phyloP scores from a whole-genome alignment of 768 basidiomycete genomes.

The Bullera alba region DNA sequence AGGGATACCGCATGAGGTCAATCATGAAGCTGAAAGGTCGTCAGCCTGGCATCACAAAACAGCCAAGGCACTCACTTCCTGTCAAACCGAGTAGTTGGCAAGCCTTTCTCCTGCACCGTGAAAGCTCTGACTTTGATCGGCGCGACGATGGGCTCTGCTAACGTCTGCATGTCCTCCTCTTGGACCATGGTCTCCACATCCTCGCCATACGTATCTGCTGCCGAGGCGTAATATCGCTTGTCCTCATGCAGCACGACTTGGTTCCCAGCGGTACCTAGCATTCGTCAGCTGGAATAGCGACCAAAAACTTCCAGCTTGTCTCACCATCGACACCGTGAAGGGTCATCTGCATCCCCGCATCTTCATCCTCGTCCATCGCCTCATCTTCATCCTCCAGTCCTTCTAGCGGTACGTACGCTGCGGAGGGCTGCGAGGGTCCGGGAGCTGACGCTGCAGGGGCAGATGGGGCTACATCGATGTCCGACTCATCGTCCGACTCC shows the following conservation, averaged over 20 bases:
- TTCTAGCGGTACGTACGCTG: slow-evolving; percentile 61
- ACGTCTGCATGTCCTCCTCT: slow-evolving; percentile 93
- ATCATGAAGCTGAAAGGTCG: slow-evolving; percentile 66
- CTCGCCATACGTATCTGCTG: slow-evolving; percentile 80
- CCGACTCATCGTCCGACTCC: slow-evolving; percentile 65
- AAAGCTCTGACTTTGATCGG: slow-evolving; percentile 93
- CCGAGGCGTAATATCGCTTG: slow-evolving; percentile 95
- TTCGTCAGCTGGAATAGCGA: neutral
- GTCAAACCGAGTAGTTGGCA: slow-evolving; percentile 96
- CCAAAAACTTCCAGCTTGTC: neutral
- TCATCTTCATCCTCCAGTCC: slow-evolving; percentile 67
- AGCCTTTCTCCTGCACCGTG: slow-evolving; percentile 87
- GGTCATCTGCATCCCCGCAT: slow-evolving; percentile 35
- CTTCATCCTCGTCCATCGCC: slow-evolving; percentile 48
- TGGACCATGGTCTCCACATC: slow-evolving; percentile 96
- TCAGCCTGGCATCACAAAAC: neutral
- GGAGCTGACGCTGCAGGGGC: slow-evolving; percentile 51
- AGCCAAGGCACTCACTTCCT: slow-evolving; percentile 61
- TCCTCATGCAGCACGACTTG: slow-evolving; percentile 77
- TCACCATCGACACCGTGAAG: slow-evolving; percentile 40
- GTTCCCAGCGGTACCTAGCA: slow-evolving; percentile 37
- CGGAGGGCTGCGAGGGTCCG: slow-evolving; percentile 35
- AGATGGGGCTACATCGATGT: slow-evolving; percentile 51
- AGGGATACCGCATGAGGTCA: slow-evolving; percentile 82
- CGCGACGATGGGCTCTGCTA: slow-evolving; percentile 89